Evolutionary conservation across 1,139 yeast genomes (phyloP).

Genomic region (Cylindricascospora bacillispora): DNA sequence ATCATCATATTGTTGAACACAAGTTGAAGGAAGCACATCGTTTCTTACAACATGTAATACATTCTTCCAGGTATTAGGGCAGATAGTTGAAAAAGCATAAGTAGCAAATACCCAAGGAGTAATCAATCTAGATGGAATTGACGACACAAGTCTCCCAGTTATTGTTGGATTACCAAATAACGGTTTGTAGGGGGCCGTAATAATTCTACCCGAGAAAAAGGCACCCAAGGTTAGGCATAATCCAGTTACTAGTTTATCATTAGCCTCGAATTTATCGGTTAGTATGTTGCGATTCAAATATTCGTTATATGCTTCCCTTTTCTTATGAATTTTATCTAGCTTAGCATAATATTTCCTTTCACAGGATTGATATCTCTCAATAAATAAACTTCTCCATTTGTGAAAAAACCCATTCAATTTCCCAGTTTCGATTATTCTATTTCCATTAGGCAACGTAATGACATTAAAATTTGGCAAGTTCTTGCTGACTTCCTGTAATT

Average conservation of each 20-base stretch:
- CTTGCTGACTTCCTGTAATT: too few relatives aligned
- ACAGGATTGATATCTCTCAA: background rate
- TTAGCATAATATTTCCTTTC: background rate
- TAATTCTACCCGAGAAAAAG: slow-evolving; percentile 17
- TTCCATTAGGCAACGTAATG: slow-evolving; percentile 15
- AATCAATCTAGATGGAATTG: too few relatives aligned
- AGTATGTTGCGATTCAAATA: slow-evolving; percentile 14
- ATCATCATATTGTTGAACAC: slow-evolving; percentile 8
- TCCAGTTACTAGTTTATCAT: slow-evolving; percentile 15
- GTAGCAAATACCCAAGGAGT: slow-evolving; percentile 17
- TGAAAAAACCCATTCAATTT: slow-evolving; percentile 11
- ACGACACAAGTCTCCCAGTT: too few relatives aligned
- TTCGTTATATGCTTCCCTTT: slow-evolving; percentile 8
- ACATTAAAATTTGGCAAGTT: slow-evolving; percentile 3
- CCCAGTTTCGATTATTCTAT: slow-evolving; percentile 14
- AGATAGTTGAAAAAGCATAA: slow-evolving; percentile 9
- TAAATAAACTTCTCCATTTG: slow-evolving; percentile 7
- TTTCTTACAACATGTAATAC: slow-evolving; percentile 7
- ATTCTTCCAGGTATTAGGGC: slow-evolving; percentile 17
- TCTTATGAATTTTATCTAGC: background rate
- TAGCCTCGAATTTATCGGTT: slow-evolving; percentile 11
- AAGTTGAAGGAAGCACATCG: slow-evolving; percentile 13
- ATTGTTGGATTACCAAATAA: too few relatives aligned
- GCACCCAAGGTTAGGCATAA: slow-evolving; percentile 16
- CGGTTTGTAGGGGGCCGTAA: too few relatives aligned